A percentile compares a stretch with the other conserved stretches of the same genome.
phyloP scores from a whole-genome alignment of 2,329 filamentous ascomycete species.

The Ophiocordyceps camponoti-saundersi region DNA sequence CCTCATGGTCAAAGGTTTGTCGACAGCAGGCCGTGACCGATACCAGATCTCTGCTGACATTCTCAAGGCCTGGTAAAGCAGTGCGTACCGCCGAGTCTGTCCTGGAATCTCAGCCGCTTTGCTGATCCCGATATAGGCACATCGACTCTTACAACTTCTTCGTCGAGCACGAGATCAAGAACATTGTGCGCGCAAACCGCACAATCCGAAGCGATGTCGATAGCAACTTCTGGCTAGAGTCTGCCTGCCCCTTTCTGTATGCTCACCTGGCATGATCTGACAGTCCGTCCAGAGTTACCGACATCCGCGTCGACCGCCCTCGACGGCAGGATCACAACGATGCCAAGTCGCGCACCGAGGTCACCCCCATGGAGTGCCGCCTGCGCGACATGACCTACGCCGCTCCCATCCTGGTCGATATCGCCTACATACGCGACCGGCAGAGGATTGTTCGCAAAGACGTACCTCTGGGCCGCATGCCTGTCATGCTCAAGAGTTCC shows the following conservation, averaged over 20 bases:
- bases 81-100: constrained; percentile 18
- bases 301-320: constrained; percentile 74
- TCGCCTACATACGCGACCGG: constrained; percentile 73
- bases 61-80: constrained; percentile 65
- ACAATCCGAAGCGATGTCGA: constrained; percentile 85
- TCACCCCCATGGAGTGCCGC: constrained; percentile 93
- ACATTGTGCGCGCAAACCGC: constrained; percentile 84
- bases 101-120: background rate
- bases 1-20: constrained; percentile 74
- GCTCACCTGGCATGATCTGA: background rate
- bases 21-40: background rate
- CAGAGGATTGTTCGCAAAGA: constrained; percentile 57
- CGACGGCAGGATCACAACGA: constrained; percentile 63
- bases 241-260: constrained; percentile 4
- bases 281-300: constrained; percentile 41
- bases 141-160: constrained; percentile 99
- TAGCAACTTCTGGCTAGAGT: constrained; percentile 78
- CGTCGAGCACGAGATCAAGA: constrained; percentile 88
- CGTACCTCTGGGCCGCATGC: constrained; percentile 76
- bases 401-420: constrained; percentile 83
- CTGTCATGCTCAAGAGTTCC: constrained; percentile 91
- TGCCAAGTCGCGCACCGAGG: constrained; percentile 49
- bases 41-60: background rate
- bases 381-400: constrained; percentile 96
- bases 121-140: constrained; percentile 30